Conservation (phyloP, 83 land plant genomes). For the Picea engelmannii region DNA sequence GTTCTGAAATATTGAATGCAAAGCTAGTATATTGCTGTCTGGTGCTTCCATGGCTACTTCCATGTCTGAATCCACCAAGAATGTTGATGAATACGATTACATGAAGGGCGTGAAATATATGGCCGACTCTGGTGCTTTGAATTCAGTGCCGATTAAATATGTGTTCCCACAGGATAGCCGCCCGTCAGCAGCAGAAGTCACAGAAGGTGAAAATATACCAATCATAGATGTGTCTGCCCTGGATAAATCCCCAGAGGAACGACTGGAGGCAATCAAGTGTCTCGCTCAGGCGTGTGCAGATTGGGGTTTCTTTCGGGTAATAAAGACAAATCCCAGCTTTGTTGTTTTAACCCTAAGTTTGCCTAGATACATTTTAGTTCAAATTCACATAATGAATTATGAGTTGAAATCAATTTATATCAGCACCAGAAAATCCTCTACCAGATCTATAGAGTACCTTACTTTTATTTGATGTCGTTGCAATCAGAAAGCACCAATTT, state of each 20-base stretch:
- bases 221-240: too few species aligned
- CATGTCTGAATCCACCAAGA: neutral
- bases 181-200: neutral
- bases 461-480: too few species aligned
- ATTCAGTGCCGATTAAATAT: conserved; percentile 5
- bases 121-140: neutral
- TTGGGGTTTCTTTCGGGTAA: conserved; percentile 69
- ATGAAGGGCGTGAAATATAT: conserved; percentile 8
- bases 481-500: too few species aligned
- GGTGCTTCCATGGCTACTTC: neutral
- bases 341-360: too few species aligned
- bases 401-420: too few species aligned
- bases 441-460: too few species aligned
- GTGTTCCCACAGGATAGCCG: neutral
- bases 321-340: too few species aligned
- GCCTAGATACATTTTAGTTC: too few species aligned
- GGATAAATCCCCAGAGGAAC: too few species aligned
- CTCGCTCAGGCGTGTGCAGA: conserved; percentile 51
- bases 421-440: too few species aligned
- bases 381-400: too few species aligned
- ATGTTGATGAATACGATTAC: neutral
- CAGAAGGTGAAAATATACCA: too few species aligned
- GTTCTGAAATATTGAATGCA: neutral
- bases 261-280: conserved; percentile 19
- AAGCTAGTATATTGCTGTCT: neutral